Percentiles rank a stretch among this genome's conserved stretches.
phyloP scores from a whole-genome alignment of 208 protist genomes.

The Acanthamoeba culbertsoni region DNA sequence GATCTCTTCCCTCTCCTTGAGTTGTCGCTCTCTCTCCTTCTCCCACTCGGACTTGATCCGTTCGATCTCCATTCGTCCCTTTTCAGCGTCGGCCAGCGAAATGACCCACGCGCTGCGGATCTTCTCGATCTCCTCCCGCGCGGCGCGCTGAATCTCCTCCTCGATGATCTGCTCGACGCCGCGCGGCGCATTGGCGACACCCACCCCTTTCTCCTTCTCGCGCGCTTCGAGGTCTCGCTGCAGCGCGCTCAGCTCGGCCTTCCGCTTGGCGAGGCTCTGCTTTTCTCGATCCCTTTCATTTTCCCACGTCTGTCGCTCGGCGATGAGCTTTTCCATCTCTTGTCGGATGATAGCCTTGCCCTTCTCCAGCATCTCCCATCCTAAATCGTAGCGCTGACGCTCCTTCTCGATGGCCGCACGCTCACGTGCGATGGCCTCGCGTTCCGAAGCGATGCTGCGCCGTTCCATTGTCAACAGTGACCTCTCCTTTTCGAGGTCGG shows the following conservation, averaged over 20 bases:
- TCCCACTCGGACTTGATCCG: background rate
- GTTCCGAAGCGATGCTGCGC: background rate
- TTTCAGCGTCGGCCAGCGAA: background rate
- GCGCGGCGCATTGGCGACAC: background rate
- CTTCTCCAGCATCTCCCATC: background rate
- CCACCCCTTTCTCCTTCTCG: background rate
- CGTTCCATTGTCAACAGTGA: background rate
- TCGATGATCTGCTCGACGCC: constrained; percentile 25
- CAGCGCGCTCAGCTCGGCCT: background rate
- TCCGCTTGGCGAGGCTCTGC: constrained; percentile 21
- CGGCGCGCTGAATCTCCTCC: constrained; percentile 1
- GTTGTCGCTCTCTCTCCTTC: background rate
- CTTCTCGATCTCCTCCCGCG: background rate
- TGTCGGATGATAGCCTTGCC: constrained; percentile 9
- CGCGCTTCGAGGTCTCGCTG: background rate
- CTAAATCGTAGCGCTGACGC: background rate
- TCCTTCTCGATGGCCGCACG: background rate
- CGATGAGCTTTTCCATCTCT: background rate
- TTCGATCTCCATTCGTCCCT: constrained; percentile 3
- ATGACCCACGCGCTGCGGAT: background rate
- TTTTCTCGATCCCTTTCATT: background rate
- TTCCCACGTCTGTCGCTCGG: background rate
- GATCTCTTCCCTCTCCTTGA: background rate
- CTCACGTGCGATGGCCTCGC: background rate
- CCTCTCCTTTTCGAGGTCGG: background rate